Percentiles rank a stretch among this genome's conserved stretches.
These are phyloP conservation scores for Akanthomyces muscarius DNA, from an alignment of 2,329 filamentous ascomycete genomes.

Conservation along the genomic window DNA sequence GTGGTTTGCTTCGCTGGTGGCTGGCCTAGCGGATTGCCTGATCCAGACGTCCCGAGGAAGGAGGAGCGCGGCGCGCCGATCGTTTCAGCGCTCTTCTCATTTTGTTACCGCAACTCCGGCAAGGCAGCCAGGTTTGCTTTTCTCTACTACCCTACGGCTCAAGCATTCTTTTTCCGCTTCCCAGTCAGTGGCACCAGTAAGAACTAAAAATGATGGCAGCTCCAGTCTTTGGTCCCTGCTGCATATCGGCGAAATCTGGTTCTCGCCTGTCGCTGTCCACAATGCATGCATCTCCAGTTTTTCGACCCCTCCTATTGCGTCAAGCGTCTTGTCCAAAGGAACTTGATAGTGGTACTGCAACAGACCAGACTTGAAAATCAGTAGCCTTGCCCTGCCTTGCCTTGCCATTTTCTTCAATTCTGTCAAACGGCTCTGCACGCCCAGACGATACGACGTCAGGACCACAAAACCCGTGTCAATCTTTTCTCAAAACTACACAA, in stretches of 20 bases:
- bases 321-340: neutral
- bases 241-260: neutral
- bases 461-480: neutral
- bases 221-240: conserved; percentile 1
- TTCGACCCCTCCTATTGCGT: conserved; percentile 1
- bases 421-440: neutral
- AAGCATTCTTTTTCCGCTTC: neutral
- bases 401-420: neutral
- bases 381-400: too few relatives aligned
- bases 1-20: neutral
- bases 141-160: too few relatives aligned
- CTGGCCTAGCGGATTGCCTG: neutral
- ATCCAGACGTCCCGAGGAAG: conserved; percentile 1
- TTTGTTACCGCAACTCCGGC: neutral
- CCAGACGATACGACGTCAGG: neutral
- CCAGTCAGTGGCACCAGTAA: neutral
- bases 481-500: neutral
- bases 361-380: too few relatives aligned
- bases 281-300: conserved; percentile 2
- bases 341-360: too few relatives aligned
- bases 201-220: neutral
- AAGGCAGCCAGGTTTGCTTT: too few relatives aligned
- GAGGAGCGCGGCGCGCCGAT: neutral
- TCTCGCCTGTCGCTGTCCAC: neutral
- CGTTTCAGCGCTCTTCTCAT: neutral